Conservation (phyloP, 495 filamentous ascomycete species). For the Tuber borchii region DNA sequence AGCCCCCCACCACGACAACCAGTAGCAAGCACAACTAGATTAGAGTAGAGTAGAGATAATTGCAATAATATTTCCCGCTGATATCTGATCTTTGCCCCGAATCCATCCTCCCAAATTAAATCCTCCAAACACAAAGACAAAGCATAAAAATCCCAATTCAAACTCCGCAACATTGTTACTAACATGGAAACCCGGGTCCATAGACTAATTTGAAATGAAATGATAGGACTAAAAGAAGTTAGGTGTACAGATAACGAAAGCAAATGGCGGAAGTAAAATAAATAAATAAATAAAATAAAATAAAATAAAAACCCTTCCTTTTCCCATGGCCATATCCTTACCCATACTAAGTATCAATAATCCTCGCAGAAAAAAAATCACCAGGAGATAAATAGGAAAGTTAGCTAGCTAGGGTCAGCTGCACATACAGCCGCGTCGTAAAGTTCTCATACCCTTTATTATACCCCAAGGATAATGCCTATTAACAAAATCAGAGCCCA, state of each 20-base stretch:
- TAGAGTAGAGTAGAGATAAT: background rate
- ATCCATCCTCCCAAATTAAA: background rate
- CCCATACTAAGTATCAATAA: background rate
- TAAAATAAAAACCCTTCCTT: background rate
- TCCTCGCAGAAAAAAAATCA: background rate
- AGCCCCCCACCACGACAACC: background rate
- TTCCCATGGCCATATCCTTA: background rate
- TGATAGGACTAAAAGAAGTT: background rate
- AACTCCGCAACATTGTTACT: background rate
- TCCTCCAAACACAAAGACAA: background rate
- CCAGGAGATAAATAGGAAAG: background rate
- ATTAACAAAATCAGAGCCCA: background rate
- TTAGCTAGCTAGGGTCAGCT: background rate
- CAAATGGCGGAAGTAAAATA: background rate
- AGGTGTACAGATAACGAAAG: background rate
- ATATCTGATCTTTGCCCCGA: background rate
- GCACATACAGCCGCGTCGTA: background rate
- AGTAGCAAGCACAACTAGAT: background rate
- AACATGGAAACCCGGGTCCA: background rate
- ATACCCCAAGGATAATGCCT: background rate
- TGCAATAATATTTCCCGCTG: background rate
- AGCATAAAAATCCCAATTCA: background rate
- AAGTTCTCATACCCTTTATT: background rate
- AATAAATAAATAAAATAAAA: too few species aligned
- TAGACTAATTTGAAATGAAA: background rate